Base-by-base conservation (phyloP, 2,329 filamentous ascomycete species). In the Sarocladium oryzae region DNA sequence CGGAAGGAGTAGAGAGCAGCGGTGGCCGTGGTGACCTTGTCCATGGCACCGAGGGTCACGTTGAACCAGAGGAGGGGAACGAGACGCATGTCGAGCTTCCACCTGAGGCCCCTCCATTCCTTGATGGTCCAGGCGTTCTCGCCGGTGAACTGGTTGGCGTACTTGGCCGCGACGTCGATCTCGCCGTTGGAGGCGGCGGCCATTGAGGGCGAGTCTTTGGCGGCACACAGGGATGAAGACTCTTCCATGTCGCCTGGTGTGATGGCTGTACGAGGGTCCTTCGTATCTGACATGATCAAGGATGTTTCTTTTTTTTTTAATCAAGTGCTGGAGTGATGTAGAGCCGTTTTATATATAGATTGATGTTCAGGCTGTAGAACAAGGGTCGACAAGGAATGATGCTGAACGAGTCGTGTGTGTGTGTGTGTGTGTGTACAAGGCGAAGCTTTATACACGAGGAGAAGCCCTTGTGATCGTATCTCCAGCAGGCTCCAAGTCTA, bases 21-120 rank as follows among this genome's bases (percentile, higher is more conserved):
- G 0, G 63, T 65, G 0, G 60, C 56, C 2, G 61, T 62, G 2
- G 58, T 63, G 24, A 66, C 61, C 53, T 66, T 66, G 55, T 66
- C 63, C 57, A 62, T 62, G 9, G 63, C 63, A 4, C 53, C 57
- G 2, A 61, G 45, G 2, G 58, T 61, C 3, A 61, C 55, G 48
- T 62, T 63, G 52, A 62, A 57, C 57, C 55, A 59, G 9, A 59
- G 35, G 10, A 59, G 51, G 5, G 57, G 56, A n/a, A 59, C 55
- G 20, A 59, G 54, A 6, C 57, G 57, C 26, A 58, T 48, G 37
- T 59, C 56, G 3, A 59, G 54, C 52, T 58, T 59, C 57, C 57
- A 59, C 13, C 57, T 46, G 11, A 59, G 51, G 32, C 52, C 50
- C 26, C 18, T 11, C 54, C 52, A 53, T 55, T 58, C 56, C 4